Conservation (phyloP, 164 flowering plant species). For the Vitis rotundifolia region DNA sequence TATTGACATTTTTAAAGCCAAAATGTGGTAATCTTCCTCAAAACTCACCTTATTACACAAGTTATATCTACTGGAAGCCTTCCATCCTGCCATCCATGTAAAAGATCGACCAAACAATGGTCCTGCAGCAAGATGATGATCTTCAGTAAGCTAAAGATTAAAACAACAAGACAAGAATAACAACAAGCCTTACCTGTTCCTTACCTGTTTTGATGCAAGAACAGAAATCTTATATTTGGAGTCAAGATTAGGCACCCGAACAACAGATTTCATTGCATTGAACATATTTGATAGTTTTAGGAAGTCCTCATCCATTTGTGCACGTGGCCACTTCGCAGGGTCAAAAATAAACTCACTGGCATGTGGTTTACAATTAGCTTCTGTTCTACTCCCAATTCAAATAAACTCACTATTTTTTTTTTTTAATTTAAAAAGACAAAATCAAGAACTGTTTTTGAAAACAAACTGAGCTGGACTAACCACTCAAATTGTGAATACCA, state of each 20-base stretch:
- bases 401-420: neutral
- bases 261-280: slow-evolving; percentile 71
- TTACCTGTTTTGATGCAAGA: slow-evolving; percentile 67
- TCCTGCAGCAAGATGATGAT: slow-evolving; percentile 51
- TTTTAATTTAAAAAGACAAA: neutral
- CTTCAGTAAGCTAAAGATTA: slow-evolving; percentile 1
- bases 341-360: slow-evolving; percentile 87
- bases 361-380: slow-evolving; percentile 10
- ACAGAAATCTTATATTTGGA: slow-evolving; percentile 87
- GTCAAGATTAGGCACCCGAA: slow-evolving; percentile 75
- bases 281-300: slow-evolving; percentile 52
- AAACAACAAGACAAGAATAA: neutral
- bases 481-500: too few relatives aligned
- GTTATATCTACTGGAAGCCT: slow-evolving; percentile 81
- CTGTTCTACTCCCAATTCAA: neutral
- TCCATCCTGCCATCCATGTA: slow-evolving; percentile 90
- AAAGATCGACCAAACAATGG: slow-evolving; percentile 85
- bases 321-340: slow-evolving; percentile 76
- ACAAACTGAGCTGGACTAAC: too few relatives aligned
- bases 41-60: slow-evolving; percentile 79
- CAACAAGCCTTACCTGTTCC: slow-evolving; percentile 35
- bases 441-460: too few relatives aligned
- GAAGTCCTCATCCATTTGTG: slow-evolving; percentile 82
- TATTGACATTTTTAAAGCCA: neutral
- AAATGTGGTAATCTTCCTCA: neutral